Conservation (phyloP, 371 early-diverging fungal species). For the Syncephalastrum monosporum region DNA sequence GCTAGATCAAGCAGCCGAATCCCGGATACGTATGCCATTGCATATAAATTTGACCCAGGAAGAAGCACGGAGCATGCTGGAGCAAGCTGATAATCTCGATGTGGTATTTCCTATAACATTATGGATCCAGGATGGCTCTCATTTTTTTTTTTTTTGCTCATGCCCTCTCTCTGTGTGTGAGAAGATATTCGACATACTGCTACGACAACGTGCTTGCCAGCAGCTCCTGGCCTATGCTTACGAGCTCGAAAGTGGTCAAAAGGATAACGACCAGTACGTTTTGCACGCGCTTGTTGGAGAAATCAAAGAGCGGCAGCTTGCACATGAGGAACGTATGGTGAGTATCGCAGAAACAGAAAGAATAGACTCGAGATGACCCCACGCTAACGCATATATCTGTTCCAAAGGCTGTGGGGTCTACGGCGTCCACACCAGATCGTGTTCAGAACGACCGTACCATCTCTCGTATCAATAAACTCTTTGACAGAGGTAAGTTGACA, state of each 20-base stretch:
- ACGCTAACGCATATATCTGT: too few relatives aligned
- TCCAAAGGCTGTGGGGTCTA: too few relatives aligned
- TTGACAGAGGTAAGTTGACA: not conserved
- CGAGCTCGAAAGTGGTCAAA: slow-evolving; percentile 1
- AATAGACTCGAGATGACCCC: too few relatives aligned
- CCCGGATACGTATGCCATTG: too few relatives aligned
- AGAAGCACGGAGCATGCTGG: too few relatives aligned
- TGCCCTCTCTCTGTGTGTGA: too few relatives aligned
- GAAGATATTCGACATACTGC: not conserved
- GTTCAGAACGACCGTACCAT: slow-evolving; percentile 1
- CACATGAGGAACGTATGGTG: too few relatives aligned
- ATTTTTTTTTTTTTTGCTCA: too few relatives aligned
- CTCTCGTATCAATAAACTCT: slow-evolving; percentile 4
- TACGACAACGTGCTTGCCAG: slow-evolving; percentile 4
- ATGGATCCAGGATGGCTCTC: too few relatives aligned
- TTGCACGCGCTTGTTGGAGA: slow-evolving; percentile 1
- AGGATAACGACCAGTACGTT: not conserved
- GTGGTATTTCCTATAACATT: not conserved
- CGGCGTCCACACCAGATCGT: not conserved
- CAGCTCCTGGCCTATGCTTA: slow-evolving; percentile 7
- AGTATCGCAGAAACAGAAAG: too few relatives aligned
- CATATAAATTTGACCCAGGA: too few relatives aligned
- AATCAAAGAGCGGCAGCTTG: slow-evolving; percentile 1
- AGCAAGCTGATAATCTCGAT: slow-evolving; percentile 2
- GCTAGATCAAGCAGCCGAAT: not conserved